These are phyloP conservation scores for Elaeis oleifera DNA, from an alignment of 202 grass and related monocot species.

Conservation along the genomic window DNA sequence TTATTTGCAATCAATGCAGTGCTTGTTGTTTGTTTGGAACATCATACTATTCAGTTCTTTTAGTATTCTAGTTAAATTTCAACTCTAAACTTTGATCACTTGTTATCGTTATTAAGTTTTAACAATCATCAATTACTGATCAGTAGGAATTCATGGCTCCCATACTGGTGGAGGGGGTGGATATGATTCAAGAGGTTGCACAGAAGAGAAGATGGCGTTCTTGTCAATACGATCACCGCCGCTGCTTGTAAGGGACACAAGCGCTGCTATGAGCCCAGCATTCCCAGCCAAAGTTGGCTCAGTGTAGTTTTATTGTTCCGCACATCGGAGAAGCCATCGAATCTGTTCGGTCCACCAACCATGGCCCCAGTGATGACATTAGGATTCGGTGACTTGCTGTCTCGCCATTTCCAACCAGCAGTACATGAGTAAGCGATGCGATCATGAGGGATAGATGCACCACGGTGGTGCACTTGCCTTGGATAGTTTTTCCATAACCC, in stretches of 20 bases:
- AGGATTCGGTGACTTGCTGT: slow-evolving; percentile 1
- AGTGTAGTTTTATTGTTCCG: slow-evolving; percentile 1
- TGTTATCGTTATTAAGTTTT: not conserved
- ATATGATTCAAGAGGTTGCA: not conserved
- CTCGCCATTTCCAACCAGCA: slow-evolving; percentile 16
- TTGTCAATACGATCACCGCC: not conserved
- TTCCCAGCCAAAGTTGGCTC: slow-evolving; percentile 20
- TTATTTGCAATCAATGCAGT: too few relatives aligned
- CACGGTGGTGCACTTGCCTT: slow-evolving; percentile 10
- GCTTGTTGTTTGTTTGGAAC: too few relatives aligned
- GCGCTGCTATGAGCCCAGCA: slow-evolving; percentile 13
- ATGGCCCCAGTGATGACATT: slow-evolving; percentile 15
- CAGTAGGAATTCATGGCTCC: slow-evolving; percentile 3
- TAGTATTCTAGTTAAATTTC: too few relatives aligned
- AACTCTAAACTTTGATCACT: too few relatives aligned
- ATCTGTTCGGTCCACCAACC: slow-evolving; percentile 6
- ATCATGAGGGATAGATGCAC: slow-evolving; percentile 2
- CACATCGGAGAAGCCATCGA: slow-evolving; percentile 6
- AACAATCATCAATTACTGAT: not conserved
- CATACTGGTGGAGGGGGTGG: not conserved
- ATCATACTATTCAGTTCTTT: too few relatives aligned
- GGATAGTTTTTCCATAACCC: slow-evolving; percentile 6
- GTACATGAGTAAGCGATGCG: slow-evolving; percentile 1
- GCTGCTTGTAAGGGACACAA: slow-evolving; percentile 9
- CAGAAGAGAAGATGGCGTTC: slow-evolving; percentile 21